Evolutionary conservation across 108 stramenopile genomes (phyloP).

Genomic region (Skeletonema grethae): DNA sequence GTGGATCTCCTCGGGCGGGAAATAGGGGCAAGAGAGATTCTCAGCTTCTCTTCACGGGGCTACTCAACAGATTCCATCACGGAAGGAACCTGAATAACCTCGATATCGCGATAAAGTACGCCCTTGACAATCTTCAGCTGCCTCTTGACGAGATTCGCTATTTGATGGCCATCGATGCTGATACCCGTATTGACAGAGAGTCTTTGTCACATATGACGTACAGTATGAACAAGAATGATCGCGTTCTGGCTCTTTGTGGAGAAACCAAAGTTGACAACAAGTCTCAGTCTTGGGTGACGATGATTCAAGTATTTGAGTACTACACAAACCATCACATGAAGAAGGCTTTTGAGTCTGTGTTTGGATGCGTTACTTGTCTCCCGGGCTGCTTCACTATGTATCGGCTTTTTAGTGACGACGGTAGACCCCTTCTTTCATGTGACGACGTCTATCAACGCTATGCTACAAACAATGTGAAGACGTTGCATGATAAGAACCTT

Average conservation of each 20-base stretch:
- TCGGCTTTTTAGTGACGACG: conserved; percentile 52
- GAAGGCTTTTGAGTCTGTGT: conserved; percentile 64
- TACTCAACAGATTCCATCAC: conserved; percentile 61
- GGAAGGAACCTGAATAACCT: conserved; percentile 50
- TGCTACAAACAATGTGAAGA: conserved; percentile 47
- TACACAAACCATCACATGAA: conserved; percentile 63
- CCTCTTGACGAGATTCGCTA: conserved; percentile 55
- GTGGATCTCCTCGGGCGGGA: conserved; percentile 47
- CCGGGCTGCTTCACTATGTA: conserved; percentile 72
- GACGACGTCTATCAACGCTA: conserved; percentile 47
- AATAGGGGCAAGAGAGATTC: conserved; percentile 69
- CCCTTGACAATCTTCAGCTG: conserved; percentile 48
- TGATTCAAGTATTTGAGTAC: conserved; percentile 71
- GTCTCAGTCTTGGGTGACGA: conserved; percentile 56
- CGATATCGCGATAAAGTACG: conserved; percentile 51
- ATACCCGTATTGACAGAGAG: conserved; percentile 53
- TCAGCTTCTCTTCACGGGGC: conserved; percentile 53
- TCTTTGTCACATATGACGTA: conserved; percentile 58
- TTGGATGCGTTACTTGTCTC: conserved; percentile 66
- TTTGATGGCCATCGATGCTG: conserved; percentile 66
- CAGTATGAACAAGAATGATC: conserved; percentile 55
- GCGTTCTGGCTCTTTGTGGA: conserved; percentile 57
- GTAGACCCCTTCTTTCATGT: conserved; percentile 36
- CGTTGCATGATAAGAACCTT: conserved; percentile 53
- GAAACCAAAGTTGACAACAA: conserved; percentile 70